Base-by-base conservation (phyloP, 108 stramenopile species). In the Fragilaria crotonensis region DNA sequence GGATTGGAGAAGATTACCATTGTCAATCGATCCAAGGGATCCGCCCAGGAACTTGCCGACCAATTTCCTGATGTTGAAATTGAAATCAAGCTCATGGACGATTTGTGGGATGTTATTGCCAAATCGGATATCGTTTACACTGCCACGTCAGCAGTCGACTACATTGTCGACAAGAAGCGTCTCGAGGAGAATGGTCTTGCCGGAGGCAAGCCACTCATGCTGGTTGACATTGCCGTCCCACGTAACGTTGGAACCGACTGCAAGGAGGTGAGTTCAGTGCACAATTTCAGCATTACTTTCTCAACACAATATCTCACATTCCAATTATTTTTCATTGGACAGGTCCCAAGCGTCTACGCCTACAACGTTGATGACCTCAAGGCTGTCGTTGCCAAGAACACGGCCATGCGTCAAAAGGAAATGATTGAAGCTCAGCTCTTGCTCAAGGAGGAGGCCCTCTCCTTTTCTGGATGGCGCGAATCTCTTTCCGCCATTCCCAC, bases 361-460 rank as follows among this genome's bases (percentile, higher is more conserved):
- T 98, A 98, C 83, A 96, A 95, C 66, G 97, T 98, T 19, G 97
- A 98, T 66, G 94, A 96, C 64, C 80, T 98, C 46, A 98, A 96
- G 81, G 95, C 94, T 49, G 97, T 98, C 17, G 96, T 98, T 45
- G 97, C 93, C 54, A 90, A 94, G 57, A 98, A 98, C 54, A 69
- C 68, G 52, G 95, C 95, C 48, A 95, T 95, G 90, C 85, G 97
- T 63, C 93, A 94, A 75, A 73, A 78, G 52, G 95, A 98, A 80
- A 96, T 98, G 92, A 73, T 96, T n/a, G 96, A 98, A 73, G 97
- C 96, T 5, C 94, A 98, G 70, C 74, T 57, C 21, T 72, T 98
- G 20, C 72, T 98, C 22, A 60, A 60, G 22, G 97, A 97, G 64
- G 97, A 98, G 73, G 72, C 86, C 17, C 63, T 23, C 26, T 79